Conservation (phyloP, 1,284 basidiomycete species). For the Marasmius tenuissimus region DNA sequence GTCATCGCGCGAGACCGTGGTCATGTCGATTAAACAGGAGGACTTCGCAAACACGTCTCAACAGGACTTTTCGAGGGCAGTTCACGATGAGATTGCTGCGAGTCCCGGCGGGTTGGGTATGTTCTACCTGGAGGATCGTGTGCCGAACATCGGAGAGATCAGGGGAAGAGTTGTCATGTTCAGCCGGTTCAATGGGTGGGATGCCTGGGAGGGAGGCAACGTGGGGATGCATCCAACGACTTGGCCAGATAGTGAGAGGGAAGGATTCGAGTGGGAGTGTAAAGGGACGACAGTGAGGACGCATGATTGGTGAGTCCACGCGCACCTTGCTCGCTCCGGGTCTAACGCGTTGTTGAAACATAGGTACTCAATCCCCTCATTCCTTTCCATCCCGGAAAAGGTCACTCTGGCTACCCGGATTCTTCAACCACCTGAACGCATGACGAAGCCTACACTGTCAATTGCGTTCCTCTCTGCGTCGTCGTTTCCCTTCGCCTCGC, state of each 20-base stretch:
- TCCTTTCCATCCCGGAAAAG: constrained; percentile 80
- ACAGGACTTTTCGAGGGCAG: constrained; percentile 59
- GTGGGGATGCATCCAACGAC: constrained; percentile 79
- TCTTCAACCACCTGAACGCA: constrained; percentile 43
- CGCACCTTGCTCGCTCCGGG: constrained; percentile 1
- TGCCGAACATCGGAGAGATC: constrained; percentile 79
- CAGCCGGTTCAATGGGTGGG: constrained; percentile 58
- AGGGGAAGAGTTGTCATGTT: constrained; percentile 82
- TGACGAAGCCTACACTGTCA: constrained; percentile 49
- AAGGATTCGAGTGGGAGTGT: constrained; percentile 76
- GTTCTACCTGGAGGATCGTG: constrained; percentile 80
- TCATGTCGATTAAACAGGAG: constrained; percentile 89
- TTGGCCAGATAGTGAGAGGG: constrained; percentile 78
- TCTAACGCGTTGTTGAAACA: constrained; percentile 5
- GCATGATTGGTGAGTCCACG: constrained; percentile 73
- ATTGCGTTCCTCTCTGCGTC: constrained; percentile 82
- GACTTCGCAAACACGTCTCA: constrained; percentile 50
- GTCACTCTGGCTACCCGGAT: constrained; percentile 52
- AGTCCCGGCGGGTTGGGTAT: constrained; percentile 60
- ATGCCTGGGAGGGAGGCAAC: constrained; percentile 49
- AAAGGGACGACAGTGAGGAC: constrained; percentile 67
- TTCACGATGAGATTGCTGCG: constrained; percentile 60
- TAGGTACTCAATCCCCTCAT: constrained; percentile 78
- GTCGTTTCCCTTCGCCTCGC: constrained; percentile 76
- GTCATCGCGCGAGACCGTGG: constrained; percentile 67